These are phyloP conservation scores for Hansenula lynferdii DNA, from an alignment of 1,139 yeast genomes.

Conservation along the genomic window DNA sequence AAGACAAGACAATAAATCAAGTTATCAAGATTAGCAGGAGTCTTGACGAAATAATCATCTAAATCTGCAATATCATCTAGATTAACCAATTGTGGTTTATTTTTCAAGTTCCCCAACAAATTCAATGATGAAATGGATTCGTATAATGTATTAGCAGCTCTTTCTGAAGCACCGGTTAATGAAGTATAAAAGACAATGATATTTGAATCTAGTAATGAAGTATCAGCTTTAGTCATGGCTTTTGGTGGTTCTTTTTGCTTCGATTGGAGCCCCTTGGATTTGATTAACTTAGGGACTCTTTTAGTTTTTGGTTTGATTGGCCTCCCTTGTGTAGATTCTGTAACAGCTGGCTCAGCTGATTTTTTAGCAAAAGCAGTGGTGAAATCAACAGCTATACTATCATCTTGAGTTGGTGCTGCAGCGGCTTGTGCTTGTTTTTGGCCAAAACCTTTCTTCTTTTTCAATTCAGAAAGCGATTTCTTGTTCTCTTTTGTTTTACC, in stretches of 20 bases:
- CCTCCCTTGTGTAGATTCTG: constrained; percentile 18
- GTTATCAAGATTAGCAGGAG: constrained; percentile 42
- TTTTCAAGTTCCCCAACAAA: constrained; percentile 28
- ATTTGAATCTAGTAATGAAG: constrained; percentile 27
- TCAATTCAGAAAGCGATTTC: constrained; percentile 19
- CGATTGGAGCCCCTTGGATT: constrained; percentile 15
- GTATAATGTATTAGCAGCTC: constrained; percentile 52
- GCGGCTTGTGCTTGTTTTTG: background rate
- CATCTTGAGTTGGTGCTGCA: background rate
- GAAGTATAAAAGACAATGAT: constrained; percentile 76
- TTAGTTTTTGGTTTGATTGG: constrained; percentile 6
- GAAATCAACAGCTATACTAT: constrained; percentile 35
- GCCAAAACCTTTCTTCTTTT: constrained; percentile 19
- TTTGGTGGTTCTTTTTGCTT: constrained; percentile 15
- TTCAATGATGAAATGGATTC: constrained; percentile 19
- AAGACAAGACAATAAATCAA: constrained; percentile 69
- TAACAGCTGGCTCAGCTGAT: constrained; percentile 9
- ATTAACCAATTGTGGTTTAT: constrained; percentile 54
- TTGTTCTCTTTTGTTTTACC: constrained; percentile 16
- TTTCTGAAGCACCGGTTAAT: constrained; percentile 74
- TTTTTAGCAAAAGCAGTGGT: constrained; percentile 28
- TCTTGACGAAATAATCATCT: constrained; percentile 73
- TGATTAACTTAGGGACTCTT: constrained; percentile 23
- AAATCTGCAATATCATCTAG: constrained; percentile 81
- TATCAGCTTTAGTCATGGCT: constrained; percentile 27